Evolutionary conservation across 805 yeast species (phyloP), one percentile per base, ranked within the genome.

Genomic region (Yarrowia sp.): DNA sequence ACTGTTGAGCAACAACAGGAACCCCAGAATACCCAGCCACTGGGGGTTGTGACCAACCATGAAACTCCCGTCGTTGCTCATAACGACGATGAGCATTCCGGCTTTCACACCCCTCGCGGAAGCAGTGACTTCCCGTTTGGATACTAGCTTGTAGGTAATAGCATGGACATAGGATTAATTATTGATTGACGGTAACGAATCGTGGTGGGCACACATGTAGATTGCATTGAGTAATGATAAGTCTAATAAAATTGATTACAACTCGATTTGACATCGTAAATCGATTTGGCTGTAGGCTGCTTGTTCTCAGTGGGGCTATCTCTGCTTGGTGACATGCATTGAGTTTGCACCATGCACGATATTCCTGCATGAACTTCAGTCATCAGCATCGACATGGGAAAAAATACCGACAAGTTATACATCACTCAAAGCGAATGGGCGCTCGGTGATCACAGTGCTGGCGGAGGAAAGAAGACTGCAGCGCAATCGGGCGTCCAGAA

Each of bases 371-470:
- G 44, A 17, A 52, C 9, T 35, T 8, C 7, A n/a, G 4, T 4
- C 19, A 33, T 16, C 40, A 19, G 7, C 17, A 28, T 9, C 51
- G 19, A 12, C 21, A 75, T 75, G 78, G 78, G 78, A 22, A 75
- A 75, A 58, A 75, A 74, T 63, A 75, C 78, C 2, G 78, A 75
- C 63, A 75, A 75, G 65, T 66, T 75, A 21, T 75, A 68, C 65
- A 71, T 75, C 17, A 75, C 78, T 11, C 77, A 73, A 30, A 72
- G 75, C 4, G 78, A 75, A 68, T 73, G 76, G 76, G 69, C 70
- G 16, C 67, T 68, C 0, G 72, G 71, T 4, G 74, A 68, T 24
- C 71, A 72, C 62, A 54, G 71, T 17, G 73, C 73, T 1, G 68
- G 74, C 8, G 71, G 74, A 11, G 75, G 75, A 11, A 66, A 66